Conservation (phyloP, 176 grass and related monocot species). For the Echinochloa phyllopogon region DNA sequence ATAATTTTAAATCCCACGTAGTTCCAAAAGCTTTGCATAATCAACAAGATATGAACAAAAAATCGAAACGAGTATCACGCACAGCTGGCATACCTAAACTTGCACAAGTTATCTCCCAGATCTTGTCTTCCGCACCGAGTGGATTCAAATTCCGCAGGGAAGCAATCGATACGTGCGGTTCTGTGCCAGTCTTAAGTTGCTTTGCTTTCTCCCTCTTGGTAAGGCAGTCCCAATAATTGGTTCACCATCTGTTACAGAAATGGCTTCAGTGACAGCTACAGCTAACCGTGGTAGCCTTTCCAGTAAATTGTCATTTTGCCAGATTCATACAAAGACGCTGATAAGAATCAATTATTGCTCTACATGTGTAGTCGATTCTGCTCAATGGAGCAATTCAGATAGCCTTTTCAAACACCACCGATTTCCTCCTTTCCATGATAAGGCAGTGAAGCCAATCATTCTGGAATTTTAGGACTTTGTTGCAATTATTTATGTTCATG, state of each 20-base stretch:
- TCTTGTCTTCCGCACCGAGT: neutral
- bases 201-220: conserved; percentile 8
- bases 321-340: neutral
- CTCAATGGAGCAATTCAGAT: neutral
- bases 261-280: neutral
- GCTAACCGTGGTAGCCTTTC: conserved; percentile 11
- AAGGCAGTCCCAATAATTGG: neutral
- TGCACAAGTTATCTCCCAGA: conserved; percentile 22
- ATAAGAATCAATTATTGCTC: neutral
- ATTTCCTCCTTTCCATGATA: neutral
- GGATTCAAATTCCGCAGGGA: conserved; percentile 5
- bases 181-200: neutral
- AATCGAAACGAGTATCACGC: neutral
- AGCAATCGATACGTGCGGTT: neutral
- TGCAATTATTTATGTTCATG: neutral
- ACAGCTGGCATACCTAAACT: neutral
- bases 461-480: neutral
- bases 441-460: neutral
- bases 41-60: neutral
- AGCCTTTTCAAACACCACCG: neutral
- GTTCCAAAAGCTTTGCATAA: neutral
- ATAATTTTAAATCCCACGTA: neutral
- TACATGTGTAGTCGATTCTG: neutral
- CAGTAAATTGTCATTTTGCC: conserved; percentile 27
- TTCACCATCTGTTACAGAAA: conserved; percentile 10